These are phyloP conservation scores for Gossypium gossypioides DNA, from an alignment of 441 rosid genomes.

Conservation along the genomic window DNA sequence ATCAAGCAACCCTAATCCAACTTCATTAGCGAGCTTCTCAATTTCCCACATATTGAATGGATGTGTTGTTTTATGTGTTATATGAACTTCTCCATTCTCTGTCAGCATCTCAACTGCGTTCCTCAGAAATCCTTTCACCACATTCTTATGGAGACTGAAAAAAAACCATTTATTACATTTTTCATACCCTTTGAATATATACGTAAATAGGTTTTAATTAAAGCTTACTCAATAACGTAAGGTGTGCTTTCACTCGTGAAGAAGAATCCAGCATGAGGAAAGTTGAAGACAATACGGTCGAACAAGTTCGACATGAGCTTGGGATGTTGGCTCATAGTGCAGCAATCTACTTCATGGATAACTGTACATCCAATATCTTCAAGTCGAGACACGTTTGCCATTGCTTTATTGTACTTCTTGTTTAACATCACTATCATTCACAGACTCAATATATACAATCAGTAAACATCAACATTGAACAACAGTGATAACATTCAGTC, in stretches of 20 bases:
- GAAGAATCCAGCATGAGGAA: constrained; percentile 22
- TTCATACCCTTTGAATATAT: not conserved
- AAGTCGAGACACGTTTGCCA: constrained; percentile 22
- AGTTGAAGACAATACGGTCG: constrained; percentile 36
- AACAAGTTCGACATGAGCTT: constrained; percentile 14
- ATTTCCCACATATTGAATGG: constrained; percentile 24
- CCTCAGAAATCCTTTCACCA: constrained; percentile 24
- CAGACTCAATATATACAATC: not conserved
- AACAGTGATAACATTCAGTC: not conserved
- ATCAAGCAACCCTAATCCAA: constrained; percentile 14
- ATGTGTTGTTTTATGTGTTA: constrained; percentile 25
- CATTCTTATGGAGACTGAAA: not conserved
- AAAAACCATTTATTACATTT: not conserved
- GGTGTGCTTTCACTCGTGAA: not conserved
- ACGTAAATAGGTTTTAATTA: not conserved
- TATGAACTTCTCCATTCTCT: constrained; percentile 24
- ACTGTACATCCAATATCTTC: constrained; percentile 2
- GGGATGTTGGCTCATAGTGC: constrained; percentile 22
- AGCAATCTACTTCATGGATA: constrained; percentile 17
- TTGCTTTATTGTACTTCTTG: constrained; percentile 14
- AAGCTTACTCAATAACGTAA: constrained; percentile 13
- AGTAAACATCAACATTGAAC: not conserved
- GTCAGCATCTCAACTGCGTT: constrained; percentile 25
- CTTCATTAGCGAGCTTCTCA: constrained; percentile 10
- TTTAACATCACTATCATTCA: constrained; percentile 13